These are phyloP conservation scores for Trichophyton simii DNA, from an alignment of 2,329 filamentous ascomycete genomes.

Conservation along the genomic window DNA sequence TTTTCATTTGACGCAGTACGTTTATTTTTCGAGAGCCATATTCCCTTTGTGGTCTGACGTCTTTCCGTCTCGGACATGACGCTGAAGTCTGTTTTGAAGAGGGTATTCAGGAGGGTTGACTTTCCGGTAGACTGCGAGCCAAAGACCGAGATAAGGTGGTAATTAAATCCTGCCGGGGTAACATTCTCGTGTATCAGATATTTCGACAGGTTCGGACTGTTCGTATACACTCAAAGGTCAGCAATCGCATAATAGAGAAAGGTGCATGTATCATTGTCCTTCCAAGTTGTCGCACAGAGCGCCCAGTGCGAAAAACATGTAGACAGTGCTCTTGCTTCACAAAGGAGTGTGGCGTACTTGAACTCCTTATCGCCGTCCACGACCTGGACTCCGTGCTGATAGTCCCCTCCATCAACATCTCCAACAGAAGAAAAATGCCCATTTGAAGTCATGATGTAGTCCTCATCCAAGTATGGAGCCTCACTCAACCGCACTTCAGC, in stretches of 20 bases:
- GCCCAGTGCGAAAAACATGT: not conserved
- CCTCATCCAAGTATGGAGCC: not conserved
- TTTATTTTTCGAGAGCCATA: constrained; percentile 99
- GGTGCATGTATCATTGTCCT: not conserved
- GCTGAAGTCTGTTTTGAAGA: constrained; percentile 91
- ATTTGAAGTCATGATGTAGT: constrained; percentile 29
- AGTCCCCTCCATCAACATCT: constrained; percentile 35
- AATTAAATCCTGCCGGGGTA: constrained; percentile 89
- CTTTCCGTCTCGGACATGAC: constrained; percentile 95
- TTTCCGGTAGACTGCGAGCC: constrained; percentile 98
- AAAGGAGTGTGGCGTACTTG: constrained; percentile 52
- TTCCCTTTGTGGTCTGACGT: constrained; percentile 95
- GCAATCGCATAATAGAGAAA: not conserved
- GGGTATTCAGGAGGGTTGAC: constrained; percentile 87
- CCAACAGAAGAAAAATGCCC: constrained; percentile 35
- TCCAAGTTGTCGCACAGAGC: not conserved
- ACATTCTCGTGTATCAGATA: constrained; percentile 73
- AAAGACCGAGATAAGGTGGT: constrained; percentile 97
- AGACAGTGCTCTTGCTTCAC: not conserved
- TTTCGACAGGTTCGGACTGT: constrained; percentile 60
- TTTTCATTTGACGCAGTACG: constrained; percentile 32
- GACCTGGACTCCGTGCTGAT: constrained; percentile 91
- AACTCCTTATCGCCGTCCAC: constrained; percentile 94
- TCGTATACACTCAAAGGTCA: not conserved
- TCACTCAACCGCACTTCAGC: not conserved